These are phyloP conservation scores for Dryadomyces quercivorus DNA, from an alignment of 2,329 filamentous ascomycete species.

Conservation along the genomic window DNA sequence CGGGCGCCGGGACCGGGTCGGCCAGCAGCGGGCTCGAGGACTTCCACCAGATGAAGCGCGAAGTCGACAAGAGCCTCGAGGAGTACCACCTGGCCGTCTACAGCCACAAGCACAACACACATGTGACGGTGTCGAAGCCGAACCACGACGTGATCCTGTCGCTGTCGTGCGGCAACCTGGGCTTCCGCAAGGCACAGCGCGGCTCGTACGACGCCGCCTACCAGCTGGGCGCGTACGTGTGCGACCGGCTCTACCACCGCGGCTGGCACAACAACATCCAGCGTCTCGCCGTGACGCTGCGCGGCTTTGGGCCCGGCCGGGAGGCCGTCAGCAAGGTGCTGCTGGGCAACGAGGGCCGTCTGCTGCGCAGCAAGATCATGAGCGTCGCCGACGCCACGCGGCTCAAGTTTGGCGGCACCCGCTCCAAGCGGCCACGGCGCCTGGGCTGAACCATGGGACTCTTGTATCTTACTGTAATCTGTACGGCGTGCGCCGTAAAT, in stretches of 20 bases:
- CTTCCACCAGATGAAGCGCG: constrained; percentile 11
- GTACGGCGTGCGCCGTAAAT: too few species aligned
- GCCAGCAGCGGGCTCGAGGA: constrained; percentile 4
- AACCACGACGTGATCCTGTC: constrained; percentile 69
- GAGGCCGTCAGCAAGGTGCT: constrained; percentile 86
- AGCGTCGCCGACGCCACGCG: constrained; percentile 77
- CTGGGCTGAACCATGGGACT: constrained; percentile 38
- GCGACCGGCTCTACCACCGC: constrained; percentile 73
- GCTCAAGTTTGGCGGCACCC: constrained; percentile 90
- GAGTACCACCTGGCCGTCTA: constrained; percentile 82
- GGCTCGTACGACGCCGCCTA: constrained; percentile 85
- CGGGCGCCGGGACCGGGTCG: not conserved
- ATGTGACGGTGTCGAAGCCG: constrained; percentile 80
- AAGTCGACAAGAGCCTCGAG: constrained; percentile 22
- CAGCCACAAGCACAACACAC: constrained; percentile 85
- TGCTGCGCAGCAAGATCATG: constrained; percentile 61
- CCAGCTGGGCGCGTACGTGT: constrained; percentile 72
- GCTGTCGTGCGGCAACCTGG: constrained; percentile 73
- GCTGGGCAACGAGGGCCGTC: constrained; percentile 70
- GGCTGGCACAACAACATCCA: constrained; percentile 66
- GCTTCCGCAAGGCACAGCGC: constrained; percentile 74
- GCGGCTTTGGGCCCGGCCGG: constrained; percentile 76
- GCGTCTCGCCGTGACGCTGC: constrained; percentile 65
- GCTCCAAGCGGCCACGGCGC: constrained; percentile 74
- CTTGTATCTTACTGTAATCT: too few species aligned